Evolutionary conservation across 2,329 filamentous ascomycete species (phyloP).

Genomic region (Pestalotiopsis fici): DNA sequence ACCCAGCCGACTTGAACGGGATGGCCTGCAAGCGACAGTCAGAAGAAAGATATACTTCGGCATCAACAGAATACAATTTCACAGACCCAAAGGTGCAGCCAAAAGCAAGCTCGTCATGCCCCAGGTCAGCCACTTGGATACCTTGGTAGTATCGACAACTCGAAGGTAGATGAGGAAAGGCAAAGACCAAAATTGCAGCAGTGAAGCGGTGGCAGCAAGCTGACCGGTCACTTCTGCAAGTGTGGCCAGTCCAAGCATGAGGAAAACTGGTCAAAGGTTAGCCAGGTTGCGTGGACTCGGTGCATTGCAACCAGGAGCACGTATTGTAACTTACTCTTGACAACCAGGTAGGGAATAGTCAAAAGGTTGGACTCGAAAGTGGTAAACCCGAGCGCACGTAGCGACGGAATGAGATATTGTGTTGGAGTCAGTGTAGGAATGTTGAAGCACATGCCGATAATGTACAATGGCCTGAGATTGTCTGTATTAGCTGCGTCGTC

Average conservation of each 20-base stretch:
- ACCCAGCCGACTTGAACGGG: slow-evolving; percentile 22
- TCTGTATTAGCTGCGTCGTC: neutral
- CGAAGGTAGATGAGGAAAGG: slow-evolving; percentile 57
- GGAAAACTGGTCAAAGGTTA: slow-evolving; percentile 28
- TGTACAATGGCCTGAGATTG: slow-evolving; percentile 43
- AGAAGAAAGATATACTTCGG: slow-evolving; percentile 7
- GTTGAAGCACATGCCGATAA: slow-evolving; percentile 14
- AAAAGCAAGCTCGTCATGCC: slow-evolving; percentile 42
- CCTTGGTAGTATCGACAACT: slow-evolving; percentile 35
- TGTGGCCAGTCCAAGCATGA: slow-evolving; percentile 36
- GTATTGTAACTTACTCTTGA: slow-evolving; percentile 30
- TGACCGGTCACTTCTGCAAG: slow-evolving; percentile 45
- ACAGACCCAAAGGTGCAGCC: slow-evolving; percentile 38
- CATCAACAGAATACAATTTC: neutral
- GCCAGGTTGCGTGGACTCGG: neutral
- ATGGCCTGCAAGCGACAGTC: slow-evolving; percentile 12
- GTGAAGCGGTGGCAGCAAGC: slow-evolving; percentile 46
- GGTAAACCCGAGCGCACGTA: neutral
- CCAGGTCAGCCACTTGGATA: slow-evolving; percentile 43
- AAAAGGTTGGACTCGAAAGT: slow-evolving; percentile 7
- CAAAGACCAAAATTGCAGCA: slow-evolving; percentile 59
- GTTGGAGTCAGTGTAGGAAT: slow-evolving; percentile 3
- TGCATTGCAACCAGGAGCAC: no score
- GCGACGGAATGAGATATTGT: slow-evolving; percentile 39
- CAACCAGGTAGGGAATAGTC: slow-evolving; percentile 4